Evolutionary conservation across 495 filamentous ascomycete species (phyloP).

Genomic region (Penicillium roqueforti): DNA sequence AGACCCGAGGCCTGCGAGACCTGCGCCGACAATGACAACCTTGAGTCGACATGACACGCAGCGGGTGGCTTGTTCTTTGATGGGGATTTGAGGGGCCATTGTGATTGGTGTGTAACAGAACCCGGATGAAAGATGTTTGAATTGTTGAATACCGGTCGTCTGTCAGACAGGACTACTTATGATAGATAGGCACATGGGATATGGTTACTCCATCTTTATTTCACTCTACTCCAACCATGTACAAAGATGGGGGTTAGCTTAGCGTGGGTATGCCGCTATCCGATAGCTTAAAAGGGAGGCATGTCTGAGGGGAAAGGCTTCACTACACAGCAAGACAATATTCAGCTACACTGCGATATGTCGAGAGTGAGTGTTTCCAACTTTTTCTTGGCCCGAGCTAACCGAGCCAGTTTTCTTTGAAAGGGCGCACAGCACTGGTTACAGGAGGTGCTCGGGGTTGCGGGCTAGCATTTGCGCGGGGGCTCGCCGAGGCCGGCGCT

Average conservation of each 20-base stretch:
- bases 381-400: neutral
- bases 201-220: neutral
- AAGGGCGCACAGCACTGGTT: slow-evolving; percentile 67
- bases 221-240: neutral
- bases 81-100: slow-evolving; percentile 21
- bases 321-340: neutral
- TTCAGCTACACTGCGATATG: slow-evolving; percentile 5
- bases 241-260: slow-evolving; percentile 18
- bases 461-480: slow-evolving; percentile 71
- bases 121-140: neutral
- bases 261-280: neutral
- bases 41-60: slow-evolving; percentile 15
- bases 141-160: neutral
- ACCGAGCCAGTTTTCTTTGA: slow-evolving; percentile 33
- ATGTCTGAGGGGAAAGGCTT: slow-evolving; percentile 2
- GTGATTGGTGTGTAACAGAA: neutral
- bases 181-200: neutral
- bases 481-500: slow-evolving; percentile 78
- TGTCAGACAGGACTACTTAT: neutral
- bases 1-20: slow-evolving; percentile 59
- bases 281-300: slow-evolving; percentile 6
- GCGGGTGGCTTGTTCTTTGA: slow-evolving; percentile 18
- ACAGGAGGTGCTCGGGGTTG: slow-evolving; percentile 83
- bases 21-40: slow-evolving; percentile 57
- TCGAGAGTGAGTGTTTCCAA: slow-evolving; percentile 7